Conservation (phyloP, 2,329 filamentous ascomycete species). For the Fusarium albosuccineum region DNA sequence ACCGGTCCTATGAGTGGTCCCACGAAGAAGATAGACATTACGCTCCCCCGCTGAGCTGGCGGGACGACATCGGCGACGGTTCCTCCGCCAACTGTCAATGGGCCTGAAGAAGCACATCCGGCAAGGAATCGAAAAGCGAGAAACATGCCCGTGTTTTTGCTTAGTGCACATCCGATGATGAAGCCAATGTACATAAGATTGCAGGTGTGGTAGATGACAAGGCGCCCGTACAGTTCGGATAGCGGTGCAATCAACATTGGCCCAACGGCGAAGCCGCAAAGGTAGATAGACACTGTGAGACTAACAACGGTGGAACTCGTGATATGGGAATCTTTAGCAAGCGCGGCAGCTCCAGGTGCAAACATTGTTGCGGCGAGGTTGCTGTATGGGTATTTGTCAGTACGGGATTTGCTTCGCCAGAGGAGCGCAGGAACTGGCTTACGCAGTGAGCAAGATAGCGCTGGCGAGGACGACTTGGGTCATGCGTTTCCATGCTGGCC, state of each 20-base stretch:
- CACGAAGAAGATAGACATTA: slow-evolving; percentile 72
- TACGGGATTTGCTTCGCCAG: slow-evolving; percentile 50
- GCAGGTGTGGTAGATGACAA: slow-evolving; percentile 47
- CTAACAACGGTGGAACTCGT: slow-evolving; percentile 50
- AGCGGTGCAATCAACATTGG: slow-evolving; percentile 73
- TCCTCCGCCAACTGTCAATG: slow-evolving; percentile 74
- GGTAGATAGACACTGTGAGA: slow-evolving; percentile 58
- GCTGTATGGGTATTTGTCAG: slow-evolving; percentile 25
- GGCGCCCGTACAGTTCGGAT: slow-evolving; percentile 70
- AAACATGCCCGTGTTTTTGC: slow-evolving; percentile 71
- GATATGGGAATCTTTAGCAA: slow-evolving; percentile 59
- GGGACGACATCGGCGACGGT: slow-evolving; percentile 73
- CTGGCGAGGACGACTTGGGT: slow-evolving; percentile 60
- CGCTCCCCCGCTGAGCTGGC: slow-evolving; percentile 68
- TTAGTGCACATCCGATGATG: slow-evolving; percentile 52
- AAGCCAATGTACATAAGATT: slow-evolving; percentile 69
- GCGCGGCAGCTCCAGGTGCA: slow-evolving; percentile 65
- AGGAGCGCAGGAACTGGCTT: slow-evolving; percentile 20
- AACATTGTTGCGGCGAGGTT: slow-evolving; percentile 43
- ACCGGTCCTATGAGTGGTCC: slow-evolving; percentile 70
- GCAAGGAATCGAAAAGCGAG: slow-evolving; percentile 72
- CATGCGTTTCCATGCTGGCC: slow-evolving; percentile 74
- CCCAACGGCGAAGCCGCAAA: slow-evolving; percentile 66
- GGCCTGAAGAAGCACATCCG: slow-evolving; percentile 70
- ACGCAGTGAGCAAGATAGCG: slow-evolving; percentile 44